Percentiles rank a stretch among this genome's conserved stretches.
Conservation (phyloP, 2,329 filamentous ascomycete species). For the Leptographium lundbergii region DNA sequence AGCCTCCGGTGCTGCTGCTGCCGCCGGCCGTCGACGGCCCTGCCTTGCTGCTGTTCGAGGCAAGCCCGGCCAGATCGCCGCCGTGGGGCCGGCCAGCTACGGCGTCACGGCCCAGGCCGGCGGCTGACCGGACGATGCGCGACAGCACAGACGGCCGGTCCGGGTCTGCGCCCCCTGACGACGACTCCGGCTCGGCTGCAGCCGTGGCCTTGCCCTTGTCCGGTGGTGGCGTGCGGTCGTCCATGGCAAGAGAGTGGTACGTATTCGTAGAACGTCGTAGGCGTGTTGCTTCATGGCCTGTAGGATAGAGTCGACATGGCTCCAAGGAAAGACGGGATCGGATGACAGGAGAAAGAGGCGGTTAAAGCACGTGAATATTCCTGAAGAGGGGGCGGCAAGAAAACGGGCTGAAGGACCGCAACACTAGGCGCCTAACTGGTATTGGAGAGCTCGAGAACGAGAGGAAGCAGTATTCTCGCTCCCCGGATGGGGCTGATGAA, state of each 20-base stretch:
- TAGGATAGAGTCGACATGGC: not conserved
- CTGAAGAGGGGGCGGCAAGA: not conserved
- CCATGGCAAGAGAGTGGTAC: not conserved
- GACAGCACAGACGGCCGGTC: constrained; percentile 7
- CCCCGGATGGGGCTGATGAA: too few relatives aligned
- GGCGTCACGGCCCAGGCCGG: constrained; percentile 14
- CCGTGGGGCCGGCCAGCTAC: constrained; percentile 12
- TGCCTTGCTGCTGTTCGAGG: constrained; percentile 10
- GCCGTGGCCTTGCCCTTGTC: not conserved
- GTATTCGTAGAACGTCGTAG: not conserved
- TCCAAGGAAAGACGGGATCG: not conserved
- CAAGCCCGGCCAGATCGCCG: constrained; percentile 9
- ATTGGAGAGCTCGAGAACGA: not conserved
- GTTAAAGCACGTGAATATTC: not conserved
- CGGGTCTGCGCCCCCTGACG: not conserved
- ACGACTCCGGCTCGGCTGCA: not conserved
- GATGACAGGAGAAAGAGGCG: not conserved
- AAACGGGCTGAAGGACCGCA: not conserved
- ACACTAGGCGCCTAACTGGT: not conserved
- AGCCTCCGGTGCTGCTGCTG: not conserved
- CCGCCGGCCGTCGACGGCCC: constrained; percentile 5
- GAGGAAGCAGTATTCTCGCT: not conserved
- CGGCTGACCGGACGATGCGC: constrained; percentile 18
- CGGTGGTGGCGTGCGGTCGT: not conserved
- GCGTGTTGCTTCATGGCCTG: not conserved